Percentiles rank a stretch among this genome's conserved stretches.
phyloP scores from a whole-genome alignment of 2,329 filamentous ascomycete genomes.

The Penicillium sp. region DNA sequence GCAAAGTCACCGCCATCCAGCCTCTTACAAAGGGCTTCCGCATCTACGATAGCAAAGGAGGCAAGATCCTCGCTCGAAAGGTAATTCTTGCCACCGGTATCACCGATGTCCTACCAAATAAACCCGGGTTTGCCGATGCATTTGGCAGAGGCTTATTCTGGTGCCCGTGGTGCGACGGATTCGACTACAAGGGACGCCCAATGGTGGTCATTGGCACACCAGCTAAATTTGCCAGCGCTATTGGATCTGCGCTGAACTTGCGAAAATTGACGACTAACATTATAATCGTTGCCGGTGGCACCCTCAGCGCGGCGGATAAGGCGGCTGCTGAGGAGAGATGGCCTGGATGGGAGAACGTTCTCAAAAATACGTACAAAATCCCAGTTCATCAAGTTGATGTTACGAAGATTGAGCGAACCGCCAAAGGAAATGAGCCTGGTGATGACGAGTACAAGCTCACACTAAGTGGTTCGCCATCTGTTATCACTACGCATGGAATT shows the following conservation, averaged over 20 bases:
- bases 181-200: conserved; percentile 4
- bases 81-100: conserved; percentile 10
- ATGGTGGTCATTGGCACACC: conserved; percentile 1
- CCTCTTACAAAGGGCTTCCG: conserved; percentile 7
- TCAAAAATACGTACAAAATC: conserved; percentile 6
- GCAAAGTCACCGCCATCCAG: conserved; percentile 3
- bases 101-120: conserved; percentile 8
- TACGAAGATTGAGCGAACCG: conserved; percentile 5
- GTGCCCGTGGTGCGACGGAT: conserved; percentile 51
- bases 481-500: conserved; percentile 4
- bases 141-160: conserved; percentile 64
- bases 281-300: conserved; percentile 2
- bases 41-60: conserved; percentile 7
- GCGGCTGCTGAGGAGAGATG: conserved; percentile 5
- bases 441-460: conserved; percentile 6
- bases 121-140: conserved; percentile 39
- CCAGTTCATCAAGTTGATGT: conserved; percentile 4
- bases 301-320: conserved; percentile 3
- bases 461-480: not conserved
- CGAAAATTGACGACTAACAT: conserved; percentile 8
- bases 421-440: conserved; percentile 1
- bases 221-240: conserved; percentile 6
- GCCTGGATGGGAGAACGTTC: conserved; percentile 8
- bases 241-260: conserved; percentile 4
- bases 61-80: conserved; percentile 3